Conservation (phyloP, 805 yeast genomes). For the Monosporozyma servazzii region DNA sequence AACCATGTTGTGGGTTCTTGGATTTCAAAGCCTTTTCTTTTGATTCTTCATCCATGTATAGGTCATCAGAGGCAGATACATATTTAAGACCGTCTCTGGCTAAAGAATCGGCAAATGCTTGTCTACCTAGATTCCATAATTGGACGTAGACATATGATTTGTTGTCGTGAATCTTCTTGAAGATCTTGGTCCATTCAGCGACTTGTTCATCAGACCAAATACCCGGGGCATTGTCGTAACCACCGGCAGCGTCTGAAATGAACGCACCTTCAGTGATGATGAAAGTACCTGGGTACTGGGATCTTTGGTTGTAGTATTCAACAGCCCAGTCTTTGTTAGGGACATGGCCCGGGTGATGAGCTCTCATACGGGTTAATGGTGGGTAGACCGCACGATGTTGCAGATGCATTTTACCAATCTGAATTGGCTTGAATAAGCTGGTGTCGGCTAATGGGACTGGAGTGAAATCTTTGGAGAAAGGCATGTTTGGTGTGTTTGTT, state of each 20-base stretch:
- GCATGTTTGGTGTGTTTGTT: no score
- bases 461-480: no score
- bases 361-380: conserved; percentile 36
- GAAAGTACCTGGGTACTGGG: no score
- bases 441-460: no score
- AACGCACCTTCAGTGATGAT: no score
- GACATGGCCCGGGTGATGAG: conserved; percentile 27
- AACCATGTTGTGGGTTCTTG: no score
- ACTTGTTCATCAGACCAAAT: conserved; percentile 39
- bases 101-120: neutral
- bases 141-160: neutral
- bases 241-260: conserved; percentile 30
- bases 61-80: no score
- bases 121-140: neutral
- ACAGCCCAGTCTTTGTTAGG: conserved; percentile 35
- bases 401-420: no score
- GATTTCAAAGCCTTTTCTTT: neutral
- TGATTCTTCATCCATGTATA: no score
- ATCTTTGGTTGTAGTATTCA: conserved; percentile 26
- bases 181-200: conserved; percentile 35
- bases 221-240: conserved; percentile 40
- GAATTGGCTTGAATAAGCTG: no score
- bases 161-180: conserved; percentile 4
- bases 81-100: no score
- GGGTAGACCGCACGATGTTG: conserved; percentile 31